Conservation (phyloP, 2,329 filamentous ascomycete species). For the Aschersonia sp. region DNA sequence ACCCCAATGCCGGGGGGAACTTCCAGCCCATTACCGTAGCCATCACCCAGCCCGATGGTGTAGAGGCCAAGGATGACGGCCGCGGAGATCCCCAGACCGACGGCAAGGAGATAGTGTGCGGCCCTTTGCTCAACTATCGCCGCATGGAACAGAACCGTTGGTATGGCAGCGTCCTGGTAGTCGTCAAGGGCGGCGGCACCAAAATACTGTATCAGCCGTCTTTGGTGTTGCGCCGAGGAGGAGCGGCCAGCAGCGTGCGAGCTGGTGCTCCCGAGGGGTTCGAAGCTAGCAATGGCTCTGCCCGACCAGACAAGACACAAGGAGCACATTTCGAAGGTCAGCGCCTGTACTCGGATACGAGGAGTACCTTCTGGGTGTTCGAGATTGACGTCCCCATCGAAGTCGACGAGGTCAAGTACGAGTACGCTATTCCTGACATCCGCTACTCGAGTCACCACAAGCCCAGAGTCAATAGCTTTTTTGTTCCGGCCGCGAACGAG, state of each 20-base stretch:
- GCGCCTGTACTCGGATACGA: conserved; percentile 49
- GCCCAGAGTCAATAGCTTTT: conserved; percentile 55
- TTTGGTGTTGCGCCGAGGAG: conserved; percentile 36
- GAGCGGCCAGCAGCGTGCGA: conserved; percentile 9
- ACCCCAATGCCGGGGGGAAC: conserved; percentile 16
- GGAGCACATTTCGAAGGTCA: conserved; percentile 23
- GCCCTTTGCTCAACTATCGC: conserved; percentile 65
- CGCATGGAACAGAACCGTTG: conserved; percentile 59
- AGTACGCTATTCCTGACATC: conserved; percentile 59
- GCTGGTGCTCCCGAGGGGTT: conserved; percentile 11
- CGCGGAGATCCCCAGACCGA: conserved; percentile 17
- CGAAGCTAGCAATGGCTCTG: conserved; percentile 12
- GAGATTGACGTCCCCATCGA: conserved; percentile 65
- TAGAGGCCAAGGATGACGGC: neutral
- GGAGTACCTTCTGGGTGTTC: conserved; percentile 88
- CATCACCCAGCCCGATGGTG: conserved; percentile 10
- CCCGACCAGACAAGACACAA: conserved; percentile 17
- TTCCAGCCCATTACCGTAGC: conserved; percentile 36
- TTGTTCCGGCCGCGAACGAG: conserved; percentile 66
- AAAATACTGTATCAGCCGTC: conserved; percentile 42
- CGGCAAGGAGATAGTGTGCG: conserved; percentile 49
- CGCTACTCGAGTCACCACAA: conserved; percentile 43
- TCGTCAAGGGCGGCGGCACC: conserved; percentile 57
- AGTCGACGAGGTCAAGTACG: conserved; percentile 56
- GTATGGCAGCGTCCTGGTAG: conserved; percentile 76